Percentiles rank a stretch among this genome's conserved stretches.
Evolutionary conservation across 495 filamentous ascomycete species (phyloP).

Genomic region (Clavariopsis aquatica): DNA sequence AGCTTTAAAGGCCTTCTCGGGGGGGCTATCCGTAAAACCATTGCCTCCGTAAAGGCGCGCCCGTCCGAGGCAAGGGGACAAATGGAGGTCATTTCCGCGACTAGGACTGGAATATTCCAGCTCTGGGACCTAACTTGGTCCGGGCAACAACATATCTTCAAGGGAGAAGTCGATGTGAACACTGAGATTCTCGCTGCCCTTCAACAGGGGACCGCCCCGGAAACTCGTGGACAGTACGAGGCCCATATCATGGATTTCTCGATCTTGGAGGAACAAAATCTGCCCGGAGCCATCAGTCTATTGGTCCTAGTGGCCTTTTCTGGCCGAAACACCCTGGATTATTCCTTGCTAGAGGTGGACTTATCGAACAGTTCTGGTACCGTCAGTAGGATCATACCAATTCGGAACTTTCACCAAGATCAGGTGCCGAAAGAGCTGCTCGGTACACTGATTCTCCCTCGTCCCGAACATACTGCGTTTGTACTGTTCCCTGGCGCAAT

Average conservation of each 20-base stretch:
- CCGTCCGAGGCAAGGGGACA: slow-evolving; percentile 73
- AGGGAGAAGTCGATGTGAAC: slow-evolving; percentile 54
- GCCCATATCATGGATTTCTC: slow-evolving; percentile 53
- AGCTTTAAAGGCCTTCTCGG: slow-evolving; percentile 54
- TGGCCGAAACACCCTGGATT: slow-evolving; percentile 27
- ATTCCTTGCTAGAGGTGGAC: slow-evolving; percentile 48
- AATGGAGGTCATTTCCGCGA: slow-evolving; percentile 76
- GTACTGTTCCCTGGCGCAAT: slow-evolving; percentile 74
- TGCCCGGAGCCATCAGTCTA: slow-evolving; percentile 23
- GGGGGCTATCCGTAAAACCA: slow-evolving; percentile 66
- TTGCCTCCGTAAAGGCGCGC: slow-evolving; percentile 73
- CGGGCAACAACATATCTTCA: slow-evolving; percentile 63
- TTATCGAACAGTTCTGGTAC: slow-evolving; percentile 27
- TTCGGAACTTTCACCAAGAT: slow-evolving; percentile 61
- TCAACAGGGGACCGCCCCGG: slow-evolving; percentile 17
- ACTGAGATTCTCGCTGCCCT: slow-evolving; percentile 44
- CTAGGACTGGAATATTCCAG: slow-evolving; percentile 70
- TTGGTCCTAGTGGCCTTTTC: slow-evolving; percentile 37
- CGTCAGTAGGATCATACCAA: slow-evolving; percentile 55
- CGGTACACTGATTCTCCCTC: slow-evolving; percentile 74
- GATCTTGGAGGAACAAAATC: slow-evolving; percentile 38
- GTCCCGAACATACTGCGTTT: slow-evolving; percentile 76
- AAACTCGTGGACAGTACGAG: slow-evolving; percentile 29
- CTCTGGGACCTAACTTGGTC: slow-evolving; percentile 86
- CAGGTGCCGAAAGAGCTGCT: slow-evolving; percentile 44